Base-by-base conservation (phyloP, 1,284 basidiomycete species). In the Cryptococcus maquisensis region DNA sequence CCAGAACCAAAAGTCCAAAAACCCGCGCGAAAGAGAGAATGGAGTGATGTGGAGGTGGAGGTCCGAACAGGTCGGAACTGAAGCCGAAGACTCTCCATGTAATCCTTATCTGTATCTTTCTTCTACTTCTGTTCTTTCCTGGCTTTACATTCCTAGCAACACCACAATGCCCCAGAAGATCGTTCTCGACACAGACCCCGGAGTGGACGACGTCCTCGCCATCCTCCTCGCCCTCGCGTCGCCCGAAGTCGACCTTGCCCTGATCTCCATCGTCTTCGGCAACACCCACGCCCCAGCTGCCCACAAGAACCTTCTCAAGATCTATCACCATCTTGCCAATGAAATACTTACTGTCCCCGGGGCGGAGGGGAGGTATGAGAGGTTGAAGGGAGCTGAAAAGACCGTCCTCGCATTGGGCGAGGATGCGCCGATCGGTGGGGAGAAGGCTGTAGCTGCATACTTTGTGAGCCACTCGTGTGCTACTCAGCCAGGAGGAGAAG, bases 161-260 rank as follows among this genome's bases (percentile, higher is more conserved):
- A 50, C 9, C 56, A 54, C 20, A 4, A 67, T 67, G 67, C 45
- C 62, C 15, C 60, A 61, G 32, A 74, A 74, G 57, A 64, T 77
- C 47, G 69, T 75, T 46, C 65, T 77, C 49, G 75, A 77, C 52
- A 77, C 75, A 9, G 75, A 77, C 47, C 75, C 75, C 21, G 94
- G 94, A 45, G 89, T 96, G 3, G 94, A 98, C 75, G 94, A 98
- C 72, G 81, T 85, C 38, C 74, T 95, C 44, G 92, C 92, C 38
- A 86, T 77, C 59, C 65, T 78, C 49, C 66, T 77, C n/a, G 66
- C 61, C 15, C 61, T 70, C 38, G 59, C 67, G 21, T 65, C 67
- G 47, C 57, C 51, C 23, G 57, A 59, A 44, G 32, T 60, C 9
- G 43, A 55, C 52, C 51, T 60, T 41, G 37, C 54, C 9, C 47